A percentile compares a stretch with the other conserved stretches of the same genome.
These are phyloP conservation scores for Populus trichocarpa DNA, from an alignment of 441 rosid genomes.

Conservation along the genomic window DNA sequence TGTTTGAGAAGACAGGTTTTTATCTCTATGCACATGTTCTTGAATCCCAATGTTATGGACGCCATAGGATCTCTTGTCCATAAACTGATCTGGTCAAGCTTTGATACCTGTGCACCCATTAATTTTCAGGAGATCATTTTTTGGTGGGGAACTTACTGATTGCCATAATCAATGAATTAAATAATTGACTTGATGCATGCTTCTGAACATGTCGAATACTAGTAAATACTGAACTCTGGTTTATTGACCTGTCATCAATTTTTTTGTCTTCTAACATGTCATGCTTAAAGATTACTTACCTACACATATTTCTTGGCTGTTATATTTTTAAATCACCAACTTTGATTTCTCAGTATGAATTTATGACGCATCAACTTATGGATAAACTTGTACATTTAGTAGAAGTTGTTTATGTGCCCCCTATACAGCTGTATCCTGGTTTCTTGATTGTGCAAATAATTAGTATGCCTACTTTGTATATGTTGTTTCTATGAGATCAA, in stretches of 20 bases:
- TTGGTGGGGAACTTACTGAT: background rate
- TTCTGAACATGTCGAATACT: background rate
- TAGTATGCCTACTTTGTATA: background rate
- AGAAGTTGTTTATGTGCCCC: background rate
- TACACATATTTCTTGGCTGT: background rate
- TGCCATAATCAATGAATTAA: background rate
- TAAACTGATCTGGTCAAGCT: background rate
- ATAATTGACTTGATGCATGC: background rate
- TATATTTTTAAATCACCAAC: background rate
- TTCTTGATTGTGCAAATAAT: background rate
- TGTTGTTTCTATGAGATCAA: background rate
- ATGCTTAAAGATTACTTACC: conserved; percentile 4
- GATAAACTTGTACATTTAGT: background rate
- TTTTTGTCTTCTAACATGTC: background rate
- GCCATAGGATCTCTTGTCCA: background rate
- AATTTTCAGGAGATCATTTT: background rate
- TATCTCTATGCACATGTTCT: background rate
- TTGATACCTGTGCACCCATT: background rate
- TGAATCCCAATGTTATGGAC: background rate
- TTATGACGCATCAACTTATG: background rate
- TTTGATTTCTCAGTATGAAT: background rate
- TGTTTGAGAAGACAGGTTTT: background rate
- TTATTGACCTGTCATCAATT: background rate
- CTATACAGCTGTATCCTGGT: background rate
- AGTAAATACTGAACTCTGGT: background rate